Conservation (phyloP, 805 yeast species). For the Saccharomycopsis javanensis region DNA sequence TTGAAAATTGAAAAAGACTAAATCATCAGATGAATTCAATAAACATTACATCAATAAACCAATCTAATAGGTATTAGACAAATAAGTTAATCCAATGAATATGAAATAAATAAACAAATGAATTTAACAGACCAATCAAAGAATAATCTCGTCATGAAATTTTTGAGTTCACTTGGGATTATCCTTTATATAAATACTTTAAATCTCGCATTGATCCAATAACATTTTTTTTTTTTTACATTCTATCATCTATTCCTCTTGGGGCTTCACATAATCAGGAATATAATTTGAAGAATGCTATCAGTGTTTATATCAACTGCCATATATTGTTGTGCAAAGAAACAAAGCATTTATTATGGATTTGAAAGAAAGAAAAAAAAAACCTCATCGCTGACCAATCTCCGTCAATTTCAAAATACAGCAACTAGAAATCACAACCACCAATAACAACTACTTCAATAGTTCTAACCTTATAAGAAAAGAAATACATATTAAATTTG, state of each 20-base stretch:
- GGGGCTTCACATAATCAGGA: constrained; percentile 3
- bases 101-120: background rate
- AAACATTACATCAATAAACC: too few relatives aligned
- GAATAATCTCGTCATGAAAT: too few relatives aligned
- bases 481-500: background rate
- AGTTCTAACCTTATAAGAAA: background rate
- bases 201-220: too few relatives aligned
- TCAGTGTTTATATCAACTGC: background rate
- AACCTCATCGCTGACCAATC: background rate
- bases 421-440: background rate
- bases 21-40: background rate
- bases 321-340: background rate
- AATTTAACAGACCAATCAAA: background rate
- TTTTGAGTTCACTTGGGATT: too few relatives aligned
- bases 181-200: too few relatives aligned
- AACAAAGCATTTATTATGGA: background rate
- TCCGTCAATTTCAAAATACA: background rate
- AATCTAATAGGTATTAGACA: too few relatives aligned
- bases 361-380: too few relatives aligned
- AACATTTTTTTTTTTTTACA: too few relatives aligned
- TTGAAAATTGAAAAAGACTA: too few relatives aligned
- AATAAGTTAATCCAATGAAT: too few relatives aligned
- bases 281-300: background rate
- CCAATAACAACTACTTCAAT: background rate
- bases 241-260: background rate